Percentiles rank a stretch among this genome's conserved stretches.
phyloP scores from a whole-genome alignment of 352 stramenopile genomes.

The Phytophthora chlamydospora region DNA sequence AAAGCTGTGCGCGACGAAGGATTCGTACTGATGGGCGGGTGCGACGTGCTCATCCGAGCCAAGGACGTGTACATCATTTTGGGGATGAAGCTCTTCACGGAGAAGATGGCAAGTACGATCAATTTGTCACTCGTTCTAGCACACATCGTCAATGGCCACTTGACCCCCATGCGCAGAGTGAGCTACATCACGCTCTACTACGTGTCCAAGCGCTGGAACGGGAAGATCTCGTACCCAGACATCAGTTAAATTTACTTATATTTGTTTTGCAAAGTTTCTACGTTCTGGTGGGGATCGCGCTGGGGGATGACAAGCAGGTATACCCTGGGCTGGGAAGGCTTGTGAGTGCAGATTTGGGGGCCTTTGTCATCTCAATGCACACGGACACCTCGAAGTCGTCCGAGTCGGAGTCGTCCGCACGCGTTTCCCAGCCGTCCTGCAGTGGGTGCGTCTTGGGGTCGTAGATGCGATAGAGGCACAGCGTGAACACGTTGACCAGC shows the following conservation, averaged over 20 bases:
- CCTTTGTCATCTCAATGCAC: slow-evolving; percentile 5
- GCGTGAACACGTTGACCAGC: slow-evolving; percentile 20
- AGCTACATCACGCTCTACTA: slow-evolving; percentile 32
- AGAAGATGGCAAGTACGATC: slow-evolving; percentile 33
- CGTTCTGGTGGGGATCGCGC: not conserved
- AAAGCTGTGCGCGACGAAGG: slow-evolving; percentile 46
- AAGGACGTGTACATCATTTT: slow-evolving; percentile 47
- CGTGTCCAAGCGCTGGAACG: slow-evolving; percentile 37
- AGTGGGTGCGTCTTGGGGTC: slow-evolving; percentile 15
- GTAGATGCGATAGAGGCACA: slow-evolving; percentile 29
- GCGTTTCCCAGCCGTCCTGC: not conserved
- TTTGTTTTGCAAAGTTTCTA: too few relatives aligned
- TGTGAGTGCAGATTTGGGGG: not conserved
- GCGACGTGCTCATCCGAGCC: slow-evolving; percentile 39
- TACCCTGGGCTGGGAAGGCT: not conserved
- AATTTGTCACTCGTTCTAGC: slow-evolving; percentile 40
- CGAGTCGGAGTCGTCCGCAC: not conserved
- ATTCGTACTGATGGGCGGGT: slow-evolving; percentile 41
- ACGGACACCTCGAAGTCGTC: not conserved
- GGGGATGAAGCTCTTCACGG: slow-evolving; percentile 37
- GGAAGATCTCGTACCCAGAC: slow-evolving; percentile 41
- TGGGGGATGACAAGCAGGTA: not conserved
- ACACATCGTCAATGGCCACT: slow-evolving; percentile 35
- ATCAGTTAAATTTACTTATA: slow-evolving; percentile 25
- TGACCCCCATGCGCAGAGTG: slow-evolving; percentile 37